Conservation (phyloP, 257 asterid genomes). For the Echium plantagineum region DNA sequence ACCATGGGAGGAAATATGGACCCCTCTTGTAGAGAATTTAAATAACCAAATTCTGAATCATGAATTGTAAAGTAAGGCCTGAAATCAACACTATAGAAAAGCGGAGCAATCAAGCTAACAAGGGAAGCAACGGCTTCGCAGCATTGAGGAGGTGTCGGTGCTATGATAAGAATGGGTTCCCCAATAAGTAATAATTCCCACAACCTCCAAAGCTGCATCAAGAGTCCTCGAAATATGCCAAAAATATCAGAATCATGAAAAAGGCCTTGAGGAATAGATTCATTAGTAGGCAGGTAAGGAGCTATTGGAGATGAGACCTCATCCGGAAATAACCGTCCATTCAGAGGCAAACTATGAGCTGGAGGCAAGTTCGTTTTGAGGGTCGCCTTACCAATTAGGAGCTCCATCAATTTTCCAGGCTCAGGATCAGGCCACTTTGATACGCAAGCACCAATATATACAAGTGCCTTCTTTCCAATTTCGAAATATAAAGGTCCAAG, state of each 20-base stretch:
- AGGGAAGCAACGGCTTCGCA: constrained; percentile 91
- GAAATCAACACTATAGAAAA: constrained; percentile 76
- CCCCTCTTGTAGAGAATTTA: constrained; percentile 65
- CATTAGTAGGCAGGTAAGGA: constrained; percentile 83
- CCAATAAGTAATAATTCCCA: constrained; percentile 93
- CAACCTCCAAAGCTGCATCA: constrained; percentile 92
- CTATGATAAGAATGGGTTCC: constrained; percentile 83
- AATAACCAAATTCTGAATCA: constrained; percentile 69
- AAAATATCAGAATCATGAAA: constrained; percentile 97
- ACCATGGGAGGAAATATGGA: constrained; percentile 74
- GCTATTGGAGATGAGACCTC: constrained; percentile 89
- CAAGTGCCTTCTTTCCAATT: constrained; percentile 82
- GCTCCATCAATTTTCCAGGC: constrained; percentile 83
- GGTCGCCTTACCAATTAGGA: constrained; percentile 81
- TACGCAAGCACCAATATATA: constrained; percentile 64
- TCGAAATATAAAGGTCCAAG: constrained; percentile 96
- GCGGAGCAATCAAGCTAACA: constrained; percentile 93
- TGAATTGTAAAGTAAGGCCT: constrained; percentile 97
- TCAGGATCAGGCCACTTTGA: constrained; percentile 83
- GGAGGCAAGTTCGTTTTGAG: constrained; percentile 89
- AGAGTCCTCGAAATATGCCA: constrained; percentile 71
- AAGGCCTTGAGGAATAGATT: constrained; percentile 79
- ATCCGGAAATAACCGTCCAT: constrained; percentile 59
- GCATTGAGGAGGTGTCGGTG: constrained; percentile 93
- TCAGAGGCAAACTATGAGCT: constrained; percentile 81